Conservation (phyloP, 495 filamentous ascomycete genomes). For the Pyrenula aspistea region DNA sequence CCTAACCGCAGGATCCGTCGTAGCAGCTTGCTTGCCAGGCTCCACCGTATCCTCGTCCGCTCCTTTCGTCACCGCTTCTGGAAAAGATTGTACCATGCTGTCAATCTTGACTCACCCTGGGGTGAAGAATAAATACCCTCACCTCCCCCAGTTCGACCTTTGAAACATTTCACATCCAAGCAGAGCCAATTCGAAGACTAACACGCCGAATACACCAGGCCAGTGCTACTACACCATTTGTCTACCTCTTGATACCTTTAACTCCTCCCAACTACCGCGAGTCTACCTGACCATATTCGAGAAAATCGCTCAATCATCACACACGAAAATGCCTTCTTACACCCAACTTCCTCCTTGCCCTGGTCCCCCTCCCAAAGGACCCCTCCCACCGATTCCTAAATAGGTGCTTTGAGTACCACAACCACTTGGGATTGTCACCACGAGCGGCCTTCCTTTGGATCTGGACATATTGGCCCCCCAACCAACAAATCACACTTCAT, state of each 20-base stretch:
- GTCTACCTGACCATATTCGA: neutral
- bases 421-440: neutral
- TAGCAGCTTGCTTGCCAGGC: neutral
- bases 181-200: neutral
- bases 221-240: neutral
- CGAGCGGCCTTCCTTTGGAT: neutral
- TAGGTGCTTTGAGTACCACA: slow-evolving; percentile 22
- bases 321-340: slow-evolving; percentile 52
- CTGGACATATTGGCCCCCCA: neutral
- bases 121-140: neutral
- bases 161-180: neutral
- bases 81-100: neutral
- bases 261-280: neutral
- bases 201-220: neutral
- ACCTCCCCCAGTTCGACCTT: neutral
- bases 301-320: slow-evolving; percentile 5
- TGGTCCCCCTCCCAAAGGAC: slow-evolving; percentile 70
- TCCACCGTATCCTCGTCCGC: neutral
- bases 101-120: neutral
- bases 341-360: slow-evolving; percentile 73
- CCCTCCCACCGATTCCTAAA: slow-evolving; percentile 73
- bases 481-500: neutral
- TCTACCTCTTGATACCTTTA: neutral
- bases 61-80: neutral
- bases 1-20: neutral